Evolutionary conservation across 2,329 filamentous ascomycete genomes (phyloP).

Genomic region (Zopfia rhizophila): DNA sequence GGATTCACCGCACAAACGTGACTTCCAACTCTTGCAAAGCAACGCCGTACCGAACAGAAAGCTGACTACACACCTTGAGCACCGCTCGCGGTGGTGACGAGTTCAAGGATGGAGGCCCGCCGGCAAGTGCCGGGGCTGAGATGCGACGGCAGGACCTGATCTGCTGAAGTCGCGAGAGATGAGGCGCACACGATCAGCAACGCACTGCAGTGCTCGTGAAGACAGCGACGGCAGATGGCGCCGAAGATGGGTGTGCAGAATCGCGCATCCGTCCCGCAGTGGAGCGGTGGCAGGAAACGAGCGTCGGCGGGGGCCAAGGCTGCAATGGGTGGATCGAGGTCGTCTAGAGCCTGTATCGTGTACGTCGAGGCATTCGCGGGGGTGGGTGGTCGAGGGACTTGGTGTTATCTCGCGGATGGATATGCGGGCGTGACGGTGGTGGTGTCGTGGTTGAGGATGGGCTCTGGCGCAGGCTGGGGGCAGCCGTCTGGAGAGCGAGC

Average conservation of each 20-base stretch:
- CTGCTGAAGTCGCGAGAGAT: slow-evolving; percentile 26
- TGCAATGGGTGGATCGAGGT: slow-evolving; percentile 36
- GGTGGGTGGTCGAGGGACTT: slow-evolving; percentile 33
- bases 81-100: not conserved
- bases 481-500: slow-evolving; percentile 22
- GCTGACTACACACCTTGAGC: not conserved
- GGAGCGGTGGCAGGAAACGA: slow-evolving; percentile 19
- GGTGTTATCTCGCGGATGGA: slow-evolving; percentile 37
- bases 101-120: slow-evolving; percentile 16
- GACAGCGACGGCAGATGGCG: slow-evolving; percentile 22
- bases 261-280: slow-evolving; percentile 49
- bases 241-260: slow-evolving; percentile 2
- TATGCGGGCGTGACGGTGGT: slow-evolving; percentile 34
- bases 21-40: slow-evolving; percentile 2
- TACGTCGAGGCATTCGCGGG: slow-evolving; percentile 41
- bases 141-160: slow-evolving; percentile 27
- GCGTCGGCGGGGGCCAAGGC: slow-evolving; percentile 26
- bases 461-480: slow-evolving; percentile 32
- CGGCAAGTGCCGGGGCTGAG: slow-evolving; percentile 40
- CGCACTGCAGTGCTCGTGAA: slow-evolving; percentile 21
- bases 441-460: slow-evolving; percentile 17
- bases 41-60: slow-evolving; percentile 2
- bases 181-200: slow-evolving; percentile 36
- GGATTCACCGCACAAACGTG: not conserved
- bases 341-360: slow-evolving; percentile 32